A percentile compares a stretch with the other conserved stretches of the same genome.
Conservation (phyloP, 805 yeast species). For the Kuraishia hungarica region DNA sequence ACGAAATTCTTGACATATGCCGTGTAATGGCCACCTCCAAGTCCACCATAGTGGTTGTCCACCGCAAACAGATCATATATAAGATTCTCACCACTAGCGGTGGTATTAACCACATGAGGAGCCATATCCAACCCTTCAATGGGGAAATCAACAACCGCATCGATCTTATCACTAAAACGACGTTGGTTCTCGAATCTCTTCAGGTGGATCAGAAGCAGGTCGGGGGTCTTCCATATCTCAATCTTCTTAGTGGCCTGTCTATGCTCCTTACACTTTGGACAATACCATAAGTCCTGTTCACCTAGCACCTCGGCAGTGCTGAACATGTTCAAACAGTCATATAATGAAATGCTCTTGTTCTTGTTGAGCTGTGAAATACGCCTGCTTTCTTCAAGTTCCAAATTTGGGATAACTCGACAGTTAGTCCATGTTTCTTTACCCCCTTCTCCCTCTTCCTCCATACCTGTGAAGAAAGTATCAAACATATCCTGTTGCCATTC, state of each 20-base stretch:
- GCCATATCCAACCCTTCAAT: conserved; percentile 71
- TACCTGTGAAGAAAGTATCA: conserved; percentile 43
- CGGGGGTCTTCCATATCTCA: conserved; percentile 92
- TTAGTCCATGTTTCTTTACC: conserved; percentile 49
- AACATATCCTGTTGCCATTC: conserved; percentile 52
- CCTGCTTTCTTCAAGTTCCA: conserved; percentile 43
- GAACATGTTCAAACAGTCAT: conserved; percentile 69
- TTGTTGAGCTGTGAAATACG: conserved; percentile 17
- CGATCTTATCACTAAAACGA: conserved; percentile 84
- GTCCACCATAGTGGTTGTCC: conserved; percentile 92
- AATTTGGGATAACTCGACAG: conserved; percentile 41
- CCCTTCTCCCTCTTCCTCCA: conserved; percentile 34
- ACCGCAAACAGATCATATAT: conserved; percentile 86
- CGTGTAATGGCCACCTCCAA: conserved; percentile 97
- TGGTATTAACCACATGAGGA: conserved; percentile 35
- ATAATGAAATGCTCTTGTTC: conserved; percentile 42
- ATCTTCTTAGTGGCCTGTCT: conserved; percentile 86
- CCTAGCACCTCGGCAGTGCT: conserved; percentile 80
- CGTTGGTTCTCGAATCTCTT: conserved; percentile 83
- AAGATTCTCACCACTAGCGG: conserved; percentile 24
- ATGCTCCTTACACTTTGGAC: conserved; percentile 84
- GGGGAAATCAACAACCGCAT: conserved; percentile 79
- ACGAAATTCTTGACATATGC: conserved; percentile 75
- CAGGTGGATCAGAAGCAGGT: conserved; percentile 79
- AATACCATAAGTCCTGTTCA: conserved; percentile 87